A percentile compares a stretch with the other conserved stretches of the same genome.
Evolutionary conservation across 148 eudicot species (phyloP).

Genomic region (Dysphania ambrosioides): DNA sequence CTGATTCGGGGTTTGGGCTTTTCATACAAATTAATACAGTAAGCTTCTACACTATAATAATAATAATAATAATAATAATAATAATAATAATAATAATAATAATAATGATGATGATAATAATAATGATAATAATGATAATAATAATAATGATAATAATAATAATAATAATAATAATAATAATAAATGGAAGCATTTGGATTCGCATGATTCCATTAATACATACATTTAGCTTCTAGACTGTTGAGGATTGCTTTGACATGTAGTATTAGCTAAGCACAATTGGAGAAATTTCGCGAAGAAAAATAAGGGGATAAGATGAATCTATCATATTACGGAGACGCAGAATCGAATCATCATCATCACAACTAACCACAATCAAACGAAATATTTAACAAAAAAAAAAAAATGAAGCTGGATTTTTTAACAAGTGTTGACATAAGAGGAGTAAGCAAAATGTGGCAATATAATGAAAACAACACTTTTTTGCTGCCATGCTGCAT

Average conservation of each 20-base stretch:
- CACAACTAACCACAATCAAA: too few species aligned
- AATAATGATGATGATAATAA: too few species aligned
- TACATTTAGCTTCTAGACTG: background rate
- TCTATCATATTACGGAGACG: background rate
- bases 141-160: background rate
- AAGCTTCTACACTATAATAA: too few species aligned
- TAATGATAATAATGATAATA: too few species aligned
- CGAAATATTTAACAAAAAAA: background rate
- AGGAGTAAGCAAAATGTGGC: background rate
- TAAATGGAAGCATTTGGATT: conserved; percentile 1
- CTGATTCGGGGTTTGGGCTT: too few species aligned
- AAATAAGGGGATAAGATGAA: background rate
- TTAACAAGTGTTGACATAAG: too few species aligned
- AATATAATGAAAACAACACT: background rate
- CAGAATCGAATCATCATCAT: background rate
- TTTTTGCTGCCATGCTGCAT: background rate
- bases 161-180: too few species aligned
- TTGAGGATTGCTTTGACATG: conserved; percentile 7
- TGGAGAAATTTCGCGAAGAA: background rate
- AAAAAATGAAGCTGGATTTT: background rate
- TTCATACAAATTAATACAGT: too few species aligned
- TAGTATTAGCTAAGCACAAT: background rate
- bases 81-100: too few species aligned
- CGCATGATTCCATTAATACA: conserved; percentile 4
- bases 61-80: too few species aligned